Base-by-base conservation (phyloP, 2,329 filamentous ascomycete genomes). In the Cladosporium phlei region DNA sequence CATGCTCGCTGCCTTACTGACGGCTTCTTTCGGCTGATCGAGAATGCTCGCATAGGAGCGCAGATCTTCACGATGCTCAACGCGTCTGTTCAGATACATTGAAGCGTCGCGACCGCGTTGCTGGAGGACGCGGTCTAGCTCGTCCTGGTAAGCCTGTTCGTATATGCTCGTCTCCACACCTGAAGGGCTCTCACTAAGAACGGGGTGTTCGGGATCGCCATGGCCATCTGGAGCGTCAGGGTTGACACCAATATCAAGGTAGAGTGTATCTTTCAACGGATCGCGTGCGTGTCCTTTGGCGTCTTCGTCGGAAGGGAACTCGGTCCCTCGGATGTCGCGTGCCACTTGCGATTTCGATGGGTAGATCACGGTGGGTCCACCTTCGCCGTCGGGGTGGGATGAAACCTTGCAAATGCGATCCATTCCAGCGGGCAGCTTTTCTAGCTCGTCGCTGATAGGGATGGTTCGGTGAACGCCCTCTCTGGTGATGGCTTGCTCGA, bases 161-260 rank as follows among this genome's bases (percentile, higher is more conserved):
- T 95, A 96, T 48, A 97, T 84, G 60, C 93, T 83, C 57, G 88
- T 88, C 50, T 94, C 88, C 5, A 87, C 86, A 1, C 83, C 85
- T 0, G 84, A 84, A 2, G 91, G 91, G 1, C 87, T 94, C 66
- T 95, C 89, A 22, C 86, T 87, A 30, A 95, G 82, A 4, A 84
- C 64, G 17, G 47, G 47, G 14, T 45, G 40, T 6, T 42, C 34
- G 16, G 55, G 50, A n/a, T 56, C 55, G 25, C 56, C 57, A 11
- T 53, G 53, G 16, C 54, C 54, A 5, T 50, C 48, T 10, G 54
- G 55, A 29, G 51, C 51, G 35, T 57, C 56, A 10, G 47, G 20
- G 30, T 52, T 51, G 22, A 57, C 79, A 12, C 88, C 88, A 53
- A 96, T 89, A 47, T 85, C 83, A 7, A 96, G 76, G 62, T 85